Conservation (phyloP, 2,329 filamentous ascomycete genomes). For the Cladosporium sp. region DNA sequence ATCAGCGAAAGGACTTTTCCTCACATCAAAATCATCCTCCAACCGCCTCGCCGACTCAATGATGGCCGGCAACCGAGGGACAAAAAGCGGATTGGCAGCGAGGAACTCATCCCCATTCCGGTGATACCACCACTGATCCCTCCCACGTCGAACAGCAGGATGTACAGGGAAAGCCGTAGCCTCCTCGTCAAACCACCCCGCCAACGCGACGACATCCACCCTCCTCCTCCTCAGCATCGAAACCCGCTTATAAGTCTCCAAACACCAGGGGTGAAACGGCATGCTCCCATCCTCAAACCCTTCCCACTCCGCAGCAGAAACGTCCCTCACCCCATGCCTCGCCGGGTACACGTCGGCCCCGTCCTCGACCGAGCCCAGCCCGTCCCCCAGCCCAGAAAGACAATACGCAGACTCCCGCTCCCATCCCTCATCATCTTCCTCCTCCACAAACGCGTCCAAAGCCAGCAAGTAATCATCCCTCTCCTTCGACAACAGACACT, state of each 20-base stretch:
- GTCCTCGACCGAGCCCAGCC: not conserved
- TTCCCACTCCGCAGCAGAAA: not conserved
- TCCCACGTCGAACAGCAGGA: not conserved
- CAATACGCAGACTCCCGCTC: not conserved
- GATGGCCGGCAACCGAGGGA: not conserved
- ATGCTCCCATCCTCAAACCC: not conserved
- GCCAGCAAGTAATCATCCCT: no score
- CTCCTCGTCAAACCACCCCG: not conserved
- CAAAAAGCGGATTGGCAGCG: not conserved
- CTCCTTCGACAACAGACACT: no score
- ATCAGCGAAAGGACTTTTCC: not conserved
- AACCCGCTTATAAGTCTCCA: not conserved
- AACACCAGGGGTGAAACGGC: not conserved
- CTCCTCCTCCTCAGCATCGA: not conserved
- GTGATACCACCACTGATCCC: not conserved
- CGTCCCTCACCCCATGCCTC: not conserved
- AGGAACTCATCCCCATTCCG: not conserved
- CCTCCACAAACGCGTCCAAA: no score
- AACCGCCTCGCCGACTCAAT: not conserved
- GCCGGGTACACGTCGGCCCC: not conserved
- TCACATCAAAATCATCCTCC: not conserved
- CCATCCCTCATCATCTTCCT: not conserved
- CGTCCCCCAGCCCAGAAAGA: not conserved
- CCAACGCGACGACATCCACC: not conserved
- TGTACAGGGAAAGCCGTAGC: not conserved